Evolutionary conservation across 2,329 filamentous ascomycete genomes (phyloP).

Genomic region (Macrophomina pseudophaseolina): DNA sequence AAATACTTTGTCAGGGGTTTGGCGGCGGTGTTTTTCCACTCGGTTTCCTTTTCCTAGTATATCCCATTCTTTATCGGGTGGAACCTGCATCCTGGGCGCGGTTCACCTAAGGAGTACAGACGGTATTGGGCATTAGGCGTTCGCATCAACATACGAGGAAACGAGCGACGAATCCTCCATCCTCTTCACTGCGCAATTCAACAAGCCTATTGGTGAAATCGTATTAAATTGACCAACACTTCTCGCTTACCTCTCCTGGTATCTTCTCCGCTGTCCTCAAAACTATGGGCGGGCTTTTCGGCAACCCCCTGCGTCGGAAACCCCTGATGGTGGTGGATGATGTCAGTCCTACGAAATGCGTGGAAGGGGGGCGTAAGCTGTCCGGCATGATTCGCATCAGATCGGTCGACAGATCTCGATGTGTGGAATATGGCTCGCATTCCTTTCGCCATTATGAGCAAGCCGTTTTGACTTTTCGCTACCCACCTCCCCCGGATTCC

Average conservation of each 20-base stretch:
- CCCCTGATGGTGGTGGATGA: background rate
- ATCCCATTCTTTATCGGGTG: background rate
- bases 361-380: background rate
- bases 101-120: background rate
- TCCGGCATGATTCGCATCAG: background rate
- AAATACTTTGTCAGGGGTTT: background rate
- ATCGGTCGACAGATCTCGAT: background rate
- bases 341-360: conserved; percentile 7
- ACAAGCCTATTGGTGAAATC: background rate
- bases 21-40: background rate
- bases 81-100: background rate
- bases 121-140: background rate
- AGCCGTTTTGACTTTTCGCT: background rate
- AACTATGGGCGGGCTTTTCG: background rate
- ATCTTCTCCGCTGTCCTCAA: background rate
- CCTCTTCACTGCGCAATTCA: background rate
- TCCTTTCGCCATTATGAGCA: background rate
- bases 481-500: no score
- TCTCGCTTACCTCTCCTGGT: background rate
- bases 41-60: conserved; percentile 3
- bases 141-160: conserved; percentile 11
- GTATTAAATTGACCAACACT: background rate
- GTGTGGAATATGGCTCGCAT: background rate
- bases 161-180: conserved; percentile 13
- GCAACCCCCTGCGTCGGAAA: background rate